These are phyloP conservation scores for Cystofilobasidium capitatum DNA, from an alignment of 768 basidiomycete species.

Conservation along the genomic window DNA sequence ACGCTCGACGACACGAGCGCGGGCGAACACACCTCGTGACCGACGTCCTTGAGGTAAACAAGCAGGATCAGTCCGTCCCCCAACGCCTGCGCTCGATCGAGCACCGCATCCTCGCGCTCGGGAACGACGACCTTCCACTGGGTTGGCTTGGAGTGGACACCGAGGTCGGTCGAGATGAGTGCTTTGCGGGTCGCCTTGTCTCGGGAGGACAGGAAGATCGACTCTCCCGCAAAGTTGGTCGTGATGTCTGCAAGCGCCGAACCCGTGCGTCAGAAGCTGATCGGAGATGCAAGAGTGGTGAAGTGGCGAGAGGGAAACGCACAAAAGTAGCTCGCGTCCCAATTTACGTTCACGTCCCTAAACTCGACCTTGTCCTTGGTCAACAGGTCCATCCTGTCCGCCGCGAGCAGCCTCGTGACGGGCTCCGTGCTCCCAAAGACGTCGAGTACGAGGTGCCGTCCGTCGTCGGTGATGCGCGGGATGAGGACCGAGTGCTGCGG, in stretches of 20 bases:
- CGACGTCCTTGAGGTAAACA: conserved; percentile 15
- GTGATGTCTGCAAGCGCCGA: conserved; percentile 4
- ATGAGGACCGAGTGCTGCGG: conserved; percentile 17
- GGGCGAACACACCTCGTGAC: conserved; percentile 9
- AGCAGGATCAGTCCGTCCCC: conserved; percentile 19
- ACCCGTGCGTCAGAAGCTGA: neutral
- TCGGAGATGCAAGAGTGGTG: neutral
- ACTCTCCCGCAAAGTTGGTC: conserved; percentile 7
- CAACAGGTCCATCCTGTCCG: neutral
- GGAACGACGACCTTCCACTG: conserved; percentile 7
- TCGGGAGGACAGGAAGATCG: conserved; percentile 8
- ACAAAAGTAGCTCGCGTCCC: conserved; percentile 24
- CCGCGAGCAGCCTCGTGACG: neutral
- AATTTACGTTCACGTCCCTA: conserved; percentile 4
- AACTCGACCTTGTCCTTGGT: neutral
- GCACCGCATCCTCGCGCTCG: conserved; percentile 8
- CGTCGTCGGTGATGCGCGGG: conserved; percentile 18
- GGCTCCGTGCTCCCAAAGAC: conserved; percentile 12
- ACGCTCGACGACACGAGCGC: neutral
- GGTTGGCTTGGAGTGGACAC: neutral
- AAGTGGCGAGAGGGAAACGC: neutral
- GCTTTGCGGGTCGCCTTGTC: neutral
- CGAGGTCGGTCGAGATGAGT: conserved; percentile 6
- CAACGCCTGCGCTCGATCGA: neutral
- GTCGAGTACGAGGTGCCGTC: conserved; percentile 11